Conservation (phyloP, 1,284 basidiomycete species). For the Naganishia sp. region DNA sequence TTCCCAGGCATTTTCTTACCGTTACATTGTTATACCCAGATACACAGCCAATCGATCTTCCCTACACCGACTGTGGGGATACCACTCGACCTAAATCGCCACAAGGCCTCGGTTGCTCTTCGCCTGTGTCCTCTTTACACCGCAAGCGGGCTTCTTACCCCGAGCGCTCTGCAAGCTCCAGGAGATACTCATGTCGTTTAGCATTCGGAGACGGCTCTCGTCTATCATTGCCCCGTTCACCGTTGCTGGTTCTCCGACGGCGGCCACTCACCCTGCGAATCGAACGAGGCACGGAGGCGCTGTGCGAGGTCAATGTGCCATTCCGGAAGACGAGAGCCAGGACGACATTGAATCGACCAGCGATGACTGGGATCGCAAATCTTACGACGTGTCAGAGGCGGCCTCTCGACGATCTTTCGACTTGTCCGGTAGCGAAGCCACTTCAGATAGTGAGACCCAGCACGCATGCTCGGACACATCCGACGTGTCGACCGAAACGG, state of each 20-base stretch:
- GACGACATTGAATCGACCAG: constrained; percentile 32
- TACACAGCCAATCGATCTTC: no score
- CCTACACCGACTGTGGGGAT: no score
- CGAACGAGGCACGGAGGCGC: not conserved
- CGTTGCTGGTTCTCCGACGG: not conserved
- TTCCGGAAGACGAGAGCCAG: constrained; percentile 28
- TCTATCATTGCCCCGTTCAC: constrained; percentile 25
- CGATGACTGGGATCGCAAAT: constrained; percentile 37
- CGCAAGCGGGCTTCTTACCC: no score
- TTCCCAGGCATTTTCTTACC: no score
- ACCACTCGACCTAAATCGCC: no score
- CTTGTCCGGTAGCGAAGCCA: constrained; percentile 31
- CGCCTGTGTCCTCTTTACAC: no score
- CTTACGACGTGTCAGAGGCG: constrained; percentile 43
- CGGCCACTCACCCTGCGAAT: not conserved
- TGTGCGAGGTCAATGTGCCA: not conserved
- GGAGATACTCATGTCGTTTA: constrained; percentile 1
- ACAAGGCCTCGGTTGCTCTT: no score
- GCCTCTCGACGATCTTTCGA: constrained; percentile 31
- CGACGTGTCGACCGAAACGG: constrained; percentile 35
- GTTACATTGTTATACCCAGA: no score
- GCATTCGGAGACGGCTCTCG: constrained; percentile 16
- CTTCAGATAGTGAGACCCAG: constrained; percentile 27
- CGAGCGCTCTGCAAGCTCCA: no score
- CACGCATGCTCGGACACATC: constrained; percentile 27